Evolutionary conservation across 2,329 filamentous ascomycete species (phyloP).

Genomic region (Penicillium sp.): DNA sequence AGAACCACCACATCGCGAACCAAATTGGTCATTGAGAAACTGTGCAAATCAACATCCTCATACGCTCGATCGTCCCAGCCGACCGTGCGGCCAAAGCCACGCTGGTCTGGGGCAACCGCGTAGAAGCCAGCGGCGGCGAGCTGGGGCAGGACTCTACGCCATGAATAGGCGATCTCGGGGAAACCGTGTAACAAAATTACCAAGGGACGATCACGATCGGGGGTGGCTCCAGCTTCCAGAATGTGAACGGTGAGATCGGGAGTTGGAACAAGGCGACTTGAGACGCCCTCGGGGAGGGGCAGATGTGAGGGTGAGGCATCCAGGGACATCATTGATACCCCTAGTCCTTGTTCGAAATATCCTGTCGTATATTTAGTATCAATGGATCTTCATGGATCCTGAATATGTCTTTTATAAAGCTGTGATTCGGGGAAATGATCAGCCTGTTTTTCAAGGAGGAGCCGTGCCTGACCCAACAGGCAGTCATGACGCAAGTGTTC

Average conservation of each 20-base stretch:
- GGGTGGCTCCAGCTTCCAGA: slow-evolving; percentile 52
- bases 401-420: background rate
- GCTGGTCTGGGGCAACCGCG: slow-evolving; percentile 65
- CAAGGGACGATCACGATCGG: slow-evolving; percentile 48
- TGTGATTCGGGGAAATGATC: slow-evolving; percentile 10
- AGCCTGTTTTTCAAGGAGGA: slow-evolving; percentile 12
- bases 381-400: background rate
- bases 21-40: slow-evolving; percentile 58
- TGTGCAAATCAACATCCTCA: slow-evolving; percentile 53
- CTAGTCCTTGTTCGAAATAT: background rate
- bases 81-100: slow-evolving; percentile 66
- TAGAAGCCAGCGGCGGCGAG: slow-evolving; percentile 62
- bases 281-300: slow-evolving; percentile 56
- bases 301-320: slow-evolving; percentile 36
- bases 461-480: slow-evolving; percentile 13
- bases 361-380: background rate
- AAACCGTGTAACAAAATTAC: slow-evolving; percentile 65
- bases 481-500: slow-evolving; percentile 26
- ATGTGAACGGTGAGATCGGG: slow-evolving; percentile 62
- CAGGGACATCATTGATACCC: slow-evolving; percentile 6
- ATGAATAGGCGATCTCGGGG: slow-evolving; percentile 68
- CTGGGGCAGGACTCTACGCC: slow-evolving; percentile 61
- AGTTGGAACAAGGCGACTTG: slow-evolving; percentile 57
- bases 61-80: slow-evolving; percentile 56
- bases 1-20: slow-evolving; percentile 63